These are phyloP conservation scores for Coix lacrymajobi DNA, from an alignment of 176 grass and related monocot species.

Conservation along the genomic window DNA sequence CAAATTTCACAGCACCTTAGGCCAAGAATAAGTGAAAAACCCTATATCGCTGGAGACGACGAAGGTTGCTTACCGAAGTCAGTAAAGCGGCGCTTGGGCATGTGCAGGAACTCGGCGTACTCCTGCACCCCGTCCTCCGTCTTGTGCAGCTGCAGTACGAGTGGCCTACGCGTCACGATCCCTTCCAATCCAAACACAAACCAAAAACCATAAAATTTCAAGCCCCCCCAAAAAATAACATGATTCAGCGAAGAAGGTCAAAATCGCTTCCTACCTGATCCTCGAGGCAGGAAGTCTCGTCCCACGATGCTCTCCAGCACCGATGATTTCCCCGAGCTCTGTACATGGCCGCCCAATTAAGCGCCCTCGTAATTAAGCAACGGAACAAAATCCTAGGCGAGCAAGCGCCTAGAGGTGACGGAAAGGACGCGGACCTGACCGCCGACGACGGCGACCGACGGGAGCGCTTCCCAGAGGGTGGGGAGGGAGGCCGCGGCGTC, in stretches of 20 bases:
- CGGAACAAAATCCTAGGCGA: conserved; percentile 13
- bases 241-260: not conserved
- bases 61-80: conserved; percentile 57
- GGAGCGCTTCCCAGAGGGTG: conserved; percentile 89
- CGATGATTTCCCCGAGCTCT: conserved; percentile 96
- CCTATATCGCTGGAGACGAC: not conserved
- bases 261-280: conserved; percentile 52
- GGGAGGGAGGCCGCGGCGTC: conserved; percentile 51
- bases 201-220: not conserved
- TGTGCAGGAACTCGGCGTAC: conserved; percentile 78
- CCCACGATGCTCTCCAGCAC: conserved; percentile 95
- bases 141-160: conserved; percentile 91
- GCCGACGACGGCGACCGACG: conserved; percentile 88
- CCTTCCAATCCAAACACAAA: conserved; percentile 40
- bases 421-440: conserved; percentile 54
- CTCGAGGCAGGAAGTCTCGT: conserved; percentile 86
- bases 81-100: conserved; percentile 59
- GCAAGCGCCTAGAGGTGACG: not conserved
- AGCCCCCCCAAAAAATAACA: not conserved
- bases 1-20: not conserved
- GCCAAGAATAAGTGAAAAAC: no score
- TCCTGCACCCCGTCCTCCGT: conserved; percentile 58
- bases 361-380: not conserved
- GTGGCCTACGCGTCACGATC: conserved; percentile 90
- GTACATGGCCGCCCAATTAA: not conserved